phyloP scores from a whole-genome alignment of 176 grass and related monocot species.

The Olyra latifolia region DNA sequence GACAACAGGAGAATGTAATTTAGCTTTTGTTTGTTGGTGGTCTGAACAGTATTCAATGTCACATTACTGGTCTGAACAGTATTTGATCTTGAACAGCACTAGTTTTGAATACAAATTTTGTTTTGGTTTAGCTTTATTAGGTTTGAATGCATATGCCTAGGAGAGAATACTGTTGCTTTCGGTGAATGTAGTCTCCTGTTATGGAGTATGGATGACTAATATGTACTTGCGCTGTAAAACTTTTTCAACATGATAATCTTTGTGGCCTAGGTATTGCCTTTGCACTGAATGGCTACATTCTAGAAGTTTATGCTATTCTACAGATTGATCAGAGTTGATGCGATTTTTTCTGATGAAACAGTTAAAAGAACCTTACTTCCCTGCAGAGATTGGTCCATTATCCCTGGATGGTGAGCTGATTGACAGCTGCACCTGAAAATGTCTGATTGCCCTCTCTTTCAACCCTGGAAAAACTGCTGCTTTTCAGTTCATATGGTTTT shows the following conservation, averaged over 20 bases:
- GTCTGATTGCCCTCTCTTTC: slow-evolving; percentile 32
- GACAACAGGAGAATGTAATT: too few relatives aligned
- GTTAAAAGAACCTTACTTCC: slow-evolving; percentile 18
- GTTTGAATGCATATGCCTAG: slow-evolving; percentile 10
- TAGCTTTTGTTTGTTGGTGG: too few relatives aligned
- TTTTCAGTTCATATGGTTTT: slow-evolving; percentile 10
- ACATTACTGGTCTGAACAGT: too few relatives aligned
- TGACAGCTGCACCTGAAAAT: slow-evolving; percentile 29
- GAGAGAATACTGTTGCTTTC: background rate
- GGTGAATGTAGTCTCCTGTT: background rate
- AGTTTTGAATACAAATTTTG: slow-evolving; percentile 24
- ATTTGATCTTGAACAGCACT: slow-evolving; percentile 31
- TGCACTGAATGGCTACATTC: slow-evolving; percentile 17
- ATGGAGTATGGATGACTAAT: slow-evolving; percentile 3
- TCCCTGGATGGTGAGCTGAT: slow-evolving; percentile 31
- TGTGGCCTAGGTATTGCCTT: slow-evolving; percentile 21
- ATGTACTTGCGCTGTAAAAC: background rate
- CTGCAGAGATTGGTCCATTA: slow-evolving; percentile 33
- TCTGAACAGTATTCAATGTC: too few relatives aligned
- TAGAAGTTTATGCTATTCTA: slow-evolving; percentile 15
- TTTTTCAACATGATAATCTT: slow-evolving; percentile 19
- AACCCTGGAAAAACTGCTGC: background rate
- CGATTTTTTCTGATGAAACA: slow-evolving; percentile 21
- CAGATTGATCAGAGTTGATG: slow-evolving; percentile 17
- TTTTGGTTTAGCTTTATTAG: background rate